Evolutionary conservation across 1,284 basidiomycete genomes (phyloP).

Genomic region (Leccinum pallidistipes): DNA sequence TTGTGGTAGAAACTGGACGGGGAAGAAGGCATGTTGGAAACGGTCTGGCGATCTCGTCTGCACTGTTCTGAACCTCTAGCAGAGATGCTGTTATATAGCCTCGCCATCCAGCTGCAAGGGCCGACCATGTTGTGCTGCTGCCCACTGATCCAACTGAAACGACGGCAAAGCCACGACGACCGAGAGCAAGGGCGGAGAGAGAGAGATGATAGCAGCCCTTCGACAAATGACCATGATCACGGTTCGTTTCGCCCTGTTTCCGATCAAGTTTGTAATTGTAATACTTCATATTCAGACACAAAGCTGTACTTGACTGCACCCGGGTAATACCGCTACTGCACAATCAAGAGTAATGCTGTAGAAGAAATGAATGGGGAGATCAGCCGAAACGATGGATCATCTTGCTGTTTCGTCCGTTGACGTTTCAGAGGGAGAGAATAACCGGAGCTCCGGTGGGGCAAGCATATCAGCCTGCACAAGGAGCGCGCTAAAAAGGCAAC

Average conservation of each 20-base stretch:
- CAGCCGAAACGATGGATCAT: conserved; percentile 17
- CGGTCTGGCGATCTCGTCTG: conserved; percentile 8
- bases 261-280: conserved; percentile 21
- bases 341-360: conserved; percentile 5
- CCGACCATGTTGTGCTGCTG: conserved; percentile 23
- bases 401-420: conserved; percentile 15
- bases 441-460: not conserved
- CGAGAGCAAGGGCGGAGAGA: conserved; percentile 12
- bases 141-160: not conserved
- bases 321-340: conserved; percentile 25
- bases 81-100: conserved; percentile 33
- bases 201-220: conserved; percentile 19
- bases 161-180: conserved; percentile 10
- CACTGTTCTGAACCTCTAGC: conserved; percentile 15
- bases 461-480: conserved; percentile 1
- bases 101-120: conserved; percentile 28
- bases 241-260: conserved; percentile 31
- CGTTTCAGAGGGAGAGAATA: conserved; percentile 12
- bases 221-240: conserved; percentile 21
- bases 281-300: conserved; percentile 12
- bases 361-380: conserved; percentile 10
- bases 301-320: conserved; percentile 5
- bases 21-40: conserved; percentile 23
- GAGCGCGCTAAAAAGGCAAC: conserved; percentile 13
- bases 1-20: conserved; percentile 44